Evolutionary conservation across 139 green algal genomes (phyloP).

Genomic region (Coccomyxa sp.): DNA sequence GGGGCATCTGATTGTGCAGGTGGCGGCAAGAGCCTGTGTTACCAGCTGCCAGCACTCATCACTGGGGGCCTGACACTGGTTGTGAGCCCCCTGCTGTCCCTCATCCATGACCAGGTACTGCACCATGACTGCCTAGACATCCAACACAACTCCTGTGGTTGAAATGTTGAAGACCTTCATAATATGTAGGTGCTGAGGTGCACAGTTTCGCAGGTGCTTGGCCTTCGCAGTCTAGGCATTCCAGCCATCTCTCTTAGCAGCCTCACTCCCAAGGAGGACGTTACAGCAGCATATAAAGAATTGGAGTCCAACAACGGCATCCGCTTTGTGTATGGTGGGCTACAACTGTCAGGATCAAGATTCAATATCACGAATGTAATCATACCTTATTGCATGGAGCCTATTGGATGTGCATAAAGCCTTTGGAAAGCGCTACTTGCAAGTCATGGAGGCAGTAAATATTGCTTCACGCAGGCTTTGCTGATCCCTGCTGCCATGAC

Average conservation of each 20-base stretch:
- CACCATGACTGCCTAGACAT: background rate
- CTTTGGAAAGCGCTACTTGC: no score
- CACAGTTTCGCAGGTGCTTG: constrained; percentile 3
- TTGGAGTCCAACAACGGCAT: constrained; percentile 18
- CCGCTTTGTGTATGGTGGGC: constrained; percentile 32
- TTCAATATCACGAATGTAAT: no score
- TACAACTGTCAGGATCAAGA: no score
- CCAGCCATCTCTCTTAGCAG: constrained; percentile 43
- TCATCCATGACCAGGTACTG: constrained; percentile 64
- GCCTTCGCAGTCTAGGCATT: constrained; percentile 32
- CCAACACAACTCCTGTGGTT: background rate
- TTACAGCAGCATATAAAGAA: constrained; percentile 21
- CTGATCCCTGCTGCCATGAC: background rate
- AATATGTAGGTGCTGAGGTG: background rate
- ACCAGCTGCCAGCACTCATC: constrained; percentile 71
- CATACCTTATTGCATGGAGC: no score
- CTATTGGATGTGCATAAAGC: no score
- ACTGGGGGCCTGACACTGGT: constrained; percentile 52
- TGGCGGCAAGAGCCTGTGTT: constrained; percentile 55
- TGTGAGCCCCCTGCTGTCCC: constrained; percentile 58
- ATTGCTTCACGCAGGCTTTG: no score
- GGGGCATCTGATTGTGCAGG: background rate
- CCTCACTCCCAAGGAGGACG: constrained; percentile 56
- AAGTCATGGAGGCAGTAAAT: no score
- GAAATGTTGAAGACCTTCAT: background rate